These are phyloP conservation scores for Lotus japonicus DNA, from an alignment of 306 rosid species.

Conservation along the genomic window DNA sequence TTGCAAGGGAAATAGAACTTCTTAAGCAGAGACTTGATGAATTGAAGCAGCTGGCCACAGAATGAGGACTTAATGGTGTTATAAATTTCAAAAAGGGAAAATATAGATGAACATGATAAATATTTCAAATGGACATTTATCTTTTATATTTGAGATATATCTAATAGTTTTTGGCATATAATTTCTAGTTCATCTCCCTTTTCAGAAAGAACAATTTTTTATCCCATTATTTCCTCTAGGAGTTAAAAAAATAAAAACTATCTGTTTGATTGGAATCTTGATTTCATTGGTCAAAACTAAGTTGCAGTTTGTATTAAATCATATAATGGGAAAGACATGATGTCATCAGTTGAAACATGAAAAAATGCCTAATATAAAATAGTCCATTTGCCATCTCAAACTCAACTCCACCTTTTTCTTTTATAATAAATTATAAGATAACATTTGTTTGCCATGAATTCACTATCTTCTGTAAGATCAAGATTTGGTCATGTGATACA, in stretches of 20 bases:
- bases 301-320: neutral
- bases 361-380: neutral
- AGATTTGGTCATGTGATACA: no score
- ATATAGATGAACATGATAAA: no score
- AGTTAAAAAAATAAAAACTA: neutral
- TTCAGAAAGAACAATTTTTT: neutral
- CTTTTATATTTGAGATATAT: no score
- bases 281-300: neutral
- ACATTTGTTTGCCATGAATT: neutral
- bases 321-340: neutral
- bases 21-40: no score
- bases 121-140: no score
- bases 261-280: neutral
- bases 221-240: conserved; percentile 24
- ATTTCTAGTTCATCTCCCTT: neutral
- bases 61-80: no score
- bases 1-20: no score
- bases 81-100: no score
- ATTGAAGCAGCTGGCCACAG: no score
- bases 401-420: neutral
- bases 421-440: no score
- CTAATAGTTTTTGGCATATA: no score
- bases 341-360: neutral
- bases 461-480: no score
- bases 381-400: neutral